Conservation (phyloP, 306 rosid genomes). For the Mucuna pruriens region DNA sequence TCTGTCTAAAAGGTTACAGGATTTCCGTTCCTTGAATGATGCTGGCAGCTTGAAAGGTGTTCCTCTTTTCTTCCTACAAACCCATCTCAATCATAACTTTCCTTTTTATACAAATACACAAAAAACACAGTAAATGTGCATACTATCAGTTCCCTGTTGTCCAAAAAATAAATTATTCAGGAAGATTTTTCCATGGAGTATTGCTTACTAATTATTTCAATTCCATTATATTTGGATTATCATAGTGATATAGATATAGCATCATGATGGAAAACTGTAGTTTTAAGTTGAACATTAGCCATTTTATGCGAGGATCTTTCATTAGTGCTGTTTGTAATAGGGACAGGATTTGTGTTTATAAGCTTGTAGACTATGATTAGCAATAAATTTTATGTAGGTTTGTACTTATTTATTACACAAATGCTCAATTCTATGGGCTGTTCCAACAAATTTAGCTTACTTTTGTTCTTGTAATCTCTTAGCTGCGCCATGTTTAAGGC, state of each 20-base stretch:
- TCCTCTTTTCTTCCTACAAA: constrained; percentile 2
- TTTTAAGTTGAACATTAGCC: not conserved
- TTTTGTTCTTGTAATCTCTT: not conserved
- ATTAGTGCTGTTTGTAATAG: constrained; percentile 5
- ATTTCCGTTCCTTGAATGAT: constrained; percentile 80
- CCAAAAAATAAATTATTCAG: not conserved
- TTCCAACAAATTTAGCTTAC: not conserved
- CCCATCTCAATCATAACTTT: constrained; percentile 12
- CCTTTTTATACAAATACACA: not conserved
- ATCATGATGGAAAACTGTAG: constrained; percentile 5
- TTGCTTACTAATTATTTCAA: not conserved
- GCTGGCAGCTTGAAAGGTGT: constrained; percentile 89
- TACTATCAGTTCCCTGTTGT: constrained; percentile 14
- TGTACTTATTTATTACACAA: not conserved
- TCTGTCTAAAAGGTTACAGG: constrained; percentile 92
- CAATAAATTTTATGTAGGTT: not conserved
- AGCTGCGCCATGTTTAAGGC: not conserved
- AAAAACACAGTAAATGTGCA: constrained; percentile 8
- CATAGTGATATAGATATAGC: not conserved
- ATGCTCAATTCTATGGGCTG: not conserved
- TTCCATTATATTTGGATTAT: not conserved
- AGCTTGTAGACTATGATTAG: not conserved
- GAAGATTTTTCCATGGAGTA: not conserved
- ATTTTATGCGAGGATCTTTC: not conserved
- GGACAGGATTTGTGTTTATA: not conserved